Conservation (phyloP, 305 asterid species). For the Salvia sclarea region DNA sequence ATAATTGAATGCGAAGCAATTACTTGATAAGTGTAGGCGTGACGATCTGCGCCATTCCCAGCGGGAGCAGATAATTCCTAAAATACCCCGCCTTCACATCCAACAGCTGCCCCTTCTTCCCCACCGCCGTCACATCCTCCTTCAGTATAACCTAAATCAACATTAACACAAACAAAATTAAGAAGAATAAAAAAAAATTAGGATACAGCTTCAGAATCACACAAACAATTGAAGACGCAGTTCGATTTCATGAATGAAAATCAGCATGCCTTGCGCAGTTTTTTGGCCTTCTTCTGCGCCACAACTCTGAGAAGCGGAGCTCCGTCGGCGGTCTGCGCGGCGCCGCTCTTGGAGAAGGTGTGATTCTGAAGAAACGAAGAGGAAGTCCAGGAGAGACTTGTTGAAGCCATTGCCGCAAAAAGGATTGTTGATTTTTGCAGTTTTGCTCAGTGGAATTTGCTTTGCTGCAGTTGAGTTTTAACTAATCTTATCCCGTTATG, state of each 20-base stretch:
- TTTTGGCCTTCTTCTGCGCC: slow-evolving; percentile 82
- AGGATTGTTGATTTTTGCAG: not conserved
- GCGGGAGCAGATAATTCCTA: slow-evolving; percentile 72
- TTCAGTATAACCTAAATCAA: slow-evolving; percentile 69
- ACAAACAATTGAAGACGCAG: slow-evolving; percentile 21
- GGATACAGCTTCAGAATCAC: not conserved
- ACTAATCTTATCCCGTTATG: slow-evolving; percentile 35
- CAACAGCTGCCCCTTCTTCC: slow-evolving; percentile 81
- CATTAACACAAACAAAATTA: not conserved
- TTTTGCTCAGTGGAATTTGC: not conserved
- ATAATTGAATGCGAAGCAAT: slow-evolving; percentile 16
- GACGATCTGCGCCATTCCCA: slow-evolving; percentile 81
- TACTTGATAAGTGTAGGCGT: slow-evolving; percentile 81
- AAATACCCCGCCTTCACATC: slow-evolving; percentile 87
- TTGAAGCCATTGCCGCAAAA: slow-evolving; percentile 56
- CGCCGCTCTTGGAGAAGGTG: slow-evolving; percentile 39
- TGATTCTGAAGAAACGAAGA: slow-evolving; percentile 59
- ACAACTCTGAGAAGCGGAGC: slow-evolving; percentile 48
- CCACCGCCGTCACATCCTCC: slow-evolving; percentile 79
- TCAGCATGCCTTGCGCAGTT: slow-evolving; percentile 61
- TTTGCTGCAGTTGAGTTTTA: not conserved
- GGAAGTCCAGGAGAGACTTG: slow-evolving; percentile 73
- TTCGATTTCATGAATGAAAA: not conserved
- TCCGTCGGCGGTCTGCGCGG: slow-evolving; percentile 36
- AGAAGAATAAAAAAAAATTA: not conserved